phyloP scores from a whole-genome alignment of 148 eudicot species.

The Dysphania ambrosioides region DNA sequence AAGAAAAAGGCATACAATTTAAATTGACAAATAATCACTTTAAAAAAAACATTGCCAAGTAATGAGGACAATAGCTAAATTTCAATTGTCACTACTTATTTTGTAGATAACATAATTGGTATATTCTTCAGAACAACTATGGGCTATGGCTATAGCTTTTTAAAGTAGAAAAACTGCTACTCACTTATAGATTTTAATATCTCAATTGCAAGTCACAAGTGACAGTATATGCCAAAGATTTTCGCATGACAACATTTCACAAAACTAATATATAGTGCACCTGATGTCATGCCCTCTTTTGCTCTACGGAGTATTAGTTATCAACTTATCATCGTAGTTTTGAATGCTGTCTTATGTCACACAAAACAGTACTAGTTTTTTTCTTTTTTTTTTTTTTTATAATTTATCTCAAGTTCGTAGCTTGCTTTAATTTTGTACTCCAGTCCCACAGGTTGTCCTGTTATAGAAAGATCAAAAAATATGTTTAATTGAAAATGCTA shows the following conservation, averaged over 20 bases:
- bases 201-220: background rate
- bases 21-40: background rate
- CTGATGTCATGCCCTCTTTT: conserved; percentile 9
- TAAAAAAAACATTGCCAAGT: background rate
- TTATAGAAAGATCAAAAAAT: too few species aligned
- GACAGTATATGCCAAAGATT: background rate
- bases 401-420: too few species aligned
- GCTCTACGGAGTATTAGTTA: background rate
- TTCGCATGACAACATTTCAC: background rate
- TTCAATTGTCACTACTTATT: background rate
- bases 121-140: conserved; percentile 10
- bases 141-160: background rate
- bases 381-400: too few species aligned
- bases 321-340: conserved; percentile 1
- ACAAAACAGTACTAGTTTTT: background rate
- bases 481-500: too few species aligned
- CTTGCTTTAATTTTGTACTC: too few species aligned
- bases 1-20: too few species aligned
- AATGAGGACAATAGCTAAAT: background rate
- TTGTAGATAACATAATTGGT: background rate
- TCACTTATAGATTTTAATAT: background rate
- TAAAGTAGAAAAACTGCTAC: background rate
- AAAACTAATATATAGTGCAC: background rate
- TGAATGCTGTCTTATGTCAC: background rate
- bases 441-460: too few species aligned